phyloP scores from a whole-genome alignment of 169 alveolate genomes.

The Plasmodium ovale region DNA sequence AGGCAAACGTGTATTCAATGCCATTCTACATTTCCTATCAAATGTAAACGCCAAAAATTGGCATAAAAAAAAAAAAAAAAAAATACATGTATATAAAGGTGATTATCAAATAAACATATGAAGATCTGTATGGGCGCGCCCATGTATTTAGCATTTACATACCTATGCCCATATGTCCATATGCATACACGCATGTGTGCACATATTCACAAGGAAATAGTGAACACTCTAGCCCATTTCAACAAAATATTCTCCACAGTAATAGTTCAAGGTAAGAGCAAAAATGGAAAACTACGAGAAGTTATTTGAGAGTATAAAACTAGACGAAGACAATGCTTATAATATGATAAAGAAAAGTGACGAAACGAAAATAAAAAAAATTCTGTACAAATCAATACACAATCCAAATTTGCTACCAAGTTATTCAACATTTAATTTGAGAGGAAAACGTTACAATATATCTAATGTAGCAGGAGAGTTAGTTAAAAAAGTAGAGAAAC shows the following conservation, averaged over 20 bases:
- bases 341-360: constrained; percentile 69
- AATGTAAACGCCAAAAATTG: no score
- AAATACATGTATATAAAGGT: no score
- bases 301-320: constrained; percentile 33
- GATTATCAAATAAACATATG: no score
- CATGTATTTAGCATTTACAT: background rate
- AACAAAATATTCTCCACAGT: background rate
- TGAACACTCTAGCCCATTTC: background rate
- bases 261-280: background rate
- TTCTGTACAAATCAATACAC: constrained; percentile 73
- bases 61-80: no score
- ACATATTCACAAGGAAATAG: background rate
- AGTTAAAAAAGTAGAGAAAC: constrained; percentile 52
- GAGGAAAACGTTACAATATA: constrained; percentile 73
- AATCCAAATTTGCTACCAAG: constrained; percentile 73
- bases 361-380: constrained; percentile 59
- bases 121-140: background rate
- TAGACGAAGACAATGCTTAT: constrained; percentile 73
- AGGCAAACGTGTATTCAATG: no score
- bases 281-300: constrained; percentile 71
- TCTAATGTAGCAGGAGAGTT: constrained; percentile 57
- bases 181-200: background rate
- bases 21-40: no score
- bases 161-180: no score
- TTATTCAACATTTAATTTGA: constrained; percentile 73